Base-by-base conservation (phyloP, 1,139 yeast species). In the Suhomyces kunorum region DNA sequence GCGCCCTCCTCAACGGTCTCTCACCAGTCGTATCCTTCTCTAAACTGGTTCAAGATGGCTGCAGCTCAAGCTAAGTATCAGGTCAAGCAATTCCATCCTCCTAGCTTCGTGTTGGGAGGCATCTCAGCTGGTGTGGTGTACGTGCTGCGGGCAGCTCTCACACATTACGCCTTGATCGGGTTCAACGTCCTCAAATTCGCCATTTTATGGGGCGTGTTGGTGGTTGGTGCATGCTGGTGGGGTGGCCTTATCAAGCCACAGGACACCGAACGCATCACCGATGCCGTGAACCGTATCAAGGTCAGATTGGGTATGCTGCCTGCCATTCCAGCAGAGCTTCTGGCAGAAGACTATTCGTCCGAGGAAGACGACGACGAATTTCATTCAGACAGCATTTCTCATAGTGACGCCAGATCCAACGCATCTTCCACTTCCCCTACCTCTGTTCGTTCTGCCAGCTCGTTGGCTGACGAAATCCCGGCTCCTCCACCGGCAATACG, bases 101-200 rank as follows among this genome's bases (percentile, higher is more conserved):
- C 65, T 8, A 68, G 74, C 44, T 69, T 62, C 42, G 50, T 51
- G 1, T 42, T 60, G n/a, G 76, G 76, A 0, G 43, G 60, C 20
- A 38, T 54, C 3, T 33, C 61, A 3, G 60, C 66, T 2, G 42
- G 58, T 9, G 38, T 53, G 4, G 44, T 58, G 19, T 56, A 50
- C 35, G 43, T 48, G 15, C 46, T 55, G 38, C 56, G 53, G 28
- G 65, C 66, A 6, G 40, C 48, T 8, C 39, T 65, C 17, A 7
- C 45, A 6, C 47, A 55, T 40, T 63, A 56, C 40, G 55, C 61
- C 3, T 40, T 47, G 13, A 44, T 53, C 8, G 33, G 51, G 3
- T 54, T 57, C 28, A 48, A 54, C 29, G 44, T 61, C 16, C 43
- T 61, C 27, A 61, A 61, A 40, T 43, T 60, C 27, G 62, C 55